phyloP scores from a whole-genome alignment of 495 filamentous ascomycete species.

The Penicillium verhagenii region DNA sequence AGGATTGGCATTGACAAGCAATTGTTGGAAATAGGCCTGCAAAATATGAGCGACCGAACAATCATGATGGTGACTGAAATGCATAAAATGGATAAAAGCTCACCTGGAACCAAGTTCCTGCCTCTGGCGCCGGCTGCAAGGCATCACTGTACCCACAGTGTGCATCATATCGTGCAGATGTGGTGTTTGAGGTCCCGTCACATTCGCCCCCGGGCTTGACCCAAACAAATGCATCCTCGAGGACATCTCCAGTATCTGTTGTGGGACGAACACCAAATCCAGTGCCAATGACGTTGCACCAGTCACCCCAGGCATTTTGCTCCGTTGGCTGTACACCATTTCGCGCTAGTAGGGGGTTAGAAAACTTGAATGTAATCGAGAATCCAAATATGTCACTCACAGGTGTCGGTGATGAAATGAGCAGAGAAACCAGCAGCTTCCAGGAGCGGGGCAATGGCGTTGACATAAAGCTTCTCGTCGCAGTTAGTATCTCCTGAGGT shows the following conservation, averaged over 20 bases:
- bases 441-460: slow-evolving; percentile 63
- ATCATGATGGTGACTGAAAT: background rate
- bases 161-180: slow-evolving; percentile 62
- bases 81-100: background rate
- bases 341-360: background rate
- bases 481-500: slow-evolving; percentile 45
- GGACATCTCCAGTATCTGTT: slow-evolving; percentile 56
- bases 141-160: slow-evolving; percentile 63
- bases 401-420: slow-evolving; percentile 70
- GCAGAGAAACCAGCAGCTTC: slow-evolving; percentile 61
- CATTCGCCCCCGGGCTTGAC: slow-evolving; percentile 81
- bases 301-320: slow-evolving; percentile 72
- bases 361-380: background rate
- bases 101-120: slow-evolving; percentile 66
- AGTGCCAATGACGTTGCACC: slow-evolving; percentile 67
- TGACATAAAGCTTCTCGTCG: slow-evolving; percentile 74
- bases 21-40: slow-evolving; percentile 27
- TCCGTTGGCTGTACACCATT: slow-evolving; percentile 58
- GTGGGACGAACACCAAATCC: slow-evolving; percentile 73
- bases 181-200: slow-evolving; percentile 68
- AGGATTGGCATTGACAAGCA: slow-evolving; percentile 19
- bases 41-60: background rate
- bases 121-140: slow-evolving; percentile 70
- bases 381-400: slow-evolving; percentile 17
- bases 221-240: slow-evolving; percentile 77